These are phyloP conservation scores for Nematodospora valgi DNA, from an alignment of 805 yeast genomes.

Conservation along the genomic window DNA sequence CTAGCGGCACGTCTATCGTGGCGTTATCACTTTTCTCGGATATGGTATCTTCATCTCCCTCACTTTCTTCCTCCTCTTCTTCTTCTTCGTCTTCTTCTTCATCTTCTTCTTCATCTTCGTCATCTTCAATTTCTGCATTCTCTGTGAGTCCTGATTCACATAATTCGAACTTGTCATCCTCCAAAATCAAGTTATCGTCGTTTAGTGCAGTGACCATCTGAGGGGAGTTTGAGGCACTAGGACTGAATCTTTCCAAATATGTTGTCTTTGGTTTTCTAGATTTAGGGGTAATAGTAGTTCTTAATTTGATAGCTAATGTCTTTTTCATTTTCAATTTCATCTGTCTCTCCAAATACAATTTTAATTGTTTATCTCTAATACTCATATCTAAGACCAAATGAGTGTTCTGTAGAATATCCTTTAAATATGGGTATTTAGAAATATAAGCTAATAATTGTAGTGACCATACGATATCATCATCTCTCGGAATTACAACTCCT, in stretches of 20 bases:
- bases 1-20: conserved; percentile 2
- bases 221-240: conserved; percentile 39
- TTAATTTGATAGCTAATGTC: conserved; percentile 23
- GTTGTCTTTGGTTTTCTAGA: conserved; percentile 22
- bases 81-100: conserved; percentile 23
- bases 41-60: conserved; percentile 9
- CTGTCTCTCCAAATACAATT: conserved; percentile 33
- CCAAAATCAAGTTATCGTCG: conserved; percentile 30
- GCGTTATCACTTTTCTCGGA: conserved; percentile 4
- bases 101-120: conserved; percentile 23
- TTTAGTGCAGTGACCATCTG: conserved; percentile 34
- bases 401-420: conserved; percentile 69
- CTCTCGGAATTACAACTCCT: conserved; percentile 83
- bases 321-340: conserved; percentile 30
- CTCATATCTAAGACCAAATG: conserved; percentile 68
- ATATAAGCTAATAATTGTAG: conserved; percentile 88
- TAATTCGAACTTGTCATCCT: conserved; percentile 33
- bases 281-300: conserved; percentile 33
- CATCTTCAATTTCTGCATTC: conserved; percentile 23
- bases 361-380: conserved; percentile 39
- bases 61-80: conserved; percentile 12
- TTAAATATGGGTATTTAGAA: conserved; percentile 82
- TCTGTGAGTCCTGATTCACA: conserved; percentile 21
- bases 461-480: conserved; percentile 93
- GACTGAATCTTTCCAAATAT: conserved; percentile 21